Conservation (phyloP, 768 basidiomycete genomes). For the Leccinellum albellum region DNA sequence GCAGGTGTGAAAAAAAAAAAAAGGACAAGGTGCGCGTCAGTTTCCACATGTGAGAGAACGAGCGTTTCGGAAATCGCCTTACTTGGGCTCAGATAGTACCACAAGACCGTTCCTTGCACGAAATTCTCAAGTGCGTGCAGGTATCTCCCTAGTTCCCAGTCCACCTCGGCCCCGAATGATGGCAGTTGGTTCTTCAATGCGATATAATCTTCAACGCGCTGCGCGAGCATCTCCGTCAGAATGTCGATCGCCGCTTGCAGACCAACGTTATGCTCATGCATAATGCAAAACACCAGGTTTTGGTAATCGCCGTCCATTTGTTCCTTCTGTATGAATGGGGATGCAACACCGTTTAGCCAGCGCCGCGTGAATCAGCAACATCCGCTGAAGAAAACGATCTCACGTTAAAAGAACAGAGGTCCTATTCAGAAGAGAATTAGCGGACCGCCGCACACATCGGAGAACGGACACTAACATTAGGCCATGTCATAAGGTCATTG, state of each 20-base stretch:
- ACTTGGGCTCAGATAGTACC: constrained; percentile 41
- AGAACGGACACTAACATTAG: constrained; percentile 30
- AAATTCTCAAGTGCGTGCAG: constrained; percentile 36
- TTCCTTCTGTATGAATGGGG: constrained; percentile 30
- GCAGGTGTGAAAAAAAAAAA: not conserved
- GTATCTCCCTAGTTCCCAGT: constrained; percentile 33
- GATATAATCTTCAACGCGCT: constrained; percentile 34
- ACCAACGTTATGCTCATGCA: constrained; percentile 33
- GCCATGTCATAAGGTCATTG: constrained; percentile 40
- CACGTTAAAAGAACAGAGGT: constrained; percentile 29
- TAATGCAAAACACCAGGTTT: constrained; percentile 39
- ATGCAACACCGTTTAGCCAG: not conserved
- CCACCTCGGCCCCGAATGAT: constrained; percentile 34
- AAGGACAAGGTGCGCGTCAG: not conserved
- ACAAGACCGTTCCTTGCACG: constrained; percentile 36
- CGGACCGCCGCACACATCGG: not conserved
- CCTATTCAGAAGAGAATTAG: constrained; percentile 21
- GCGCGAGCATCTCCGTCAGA: constrained; percentile 35
- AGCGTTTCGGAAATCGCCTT: constrained; percentile 7
- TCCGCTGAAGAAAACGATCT: constrained; percentile 9
- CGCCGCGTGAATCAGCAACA: constrained; percentile 8
- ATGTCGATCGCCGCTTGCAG: constrained; percentile 35
- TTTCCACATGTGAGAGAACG: not conserved
- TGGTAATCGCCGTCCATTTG: constrained; percentile 39
- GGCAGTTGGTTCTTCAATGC: constrained; percentile 32